Percentiles rank a stretch among this genome's conserved stretches.
These are phyloP conservation scores for Diaporthe caulivora DNA, from an alignment of 2,329 filamentous ascomycete species.

Conservation along the genomic window DNA sequence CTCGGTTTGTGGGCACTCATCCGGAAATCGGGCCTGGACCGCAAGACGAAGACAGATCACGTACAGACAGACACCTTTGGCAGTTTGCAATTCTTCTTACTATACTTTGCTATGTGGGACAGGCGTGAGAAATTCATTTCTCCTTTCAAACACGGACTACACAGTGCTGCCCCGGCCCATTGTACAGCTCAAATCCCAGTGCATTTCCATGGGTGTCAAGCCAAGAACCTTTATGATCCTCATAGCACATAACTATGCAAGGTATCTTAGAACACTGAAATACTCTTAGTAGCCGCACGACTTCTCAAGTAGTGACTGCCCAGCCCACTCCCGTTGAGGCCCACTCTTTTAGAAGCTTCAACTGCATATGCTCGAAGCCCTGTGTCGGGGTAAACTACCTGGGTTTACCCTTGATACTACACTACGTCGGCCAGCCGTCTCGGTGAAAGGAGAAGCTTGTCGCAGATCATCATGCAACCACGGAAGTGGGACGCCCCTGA, in stretches of 20 bases:
- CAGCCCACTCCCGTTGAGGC: not conserved
- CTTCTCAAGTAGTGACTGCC: not conserved
- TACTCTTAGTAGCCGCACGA: not conserved
- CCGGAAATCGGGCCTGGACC: not conserved
- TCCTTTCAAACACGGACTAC: too few relatives aligned
- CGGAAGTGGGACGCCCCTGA: not conserved
- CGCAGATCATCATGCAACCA: slow-evolving; percentile 16
- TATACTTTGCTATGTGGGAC: not conserved
- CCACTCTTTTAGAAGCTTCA: slow-evolving; percentile 9
- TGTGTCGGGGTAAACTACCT: not conserved
- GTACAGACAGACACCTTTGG: not conserved
- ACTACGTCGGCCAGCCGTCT: not conserved
- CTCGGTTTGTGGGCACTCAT: slow-evolving; percentile 2
- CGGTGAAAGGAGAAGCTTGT: slow-evolving; percentile 16
- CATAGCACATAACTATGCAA: too few relatives aligned
- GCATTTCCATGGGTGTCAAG: too few relatives aligned
- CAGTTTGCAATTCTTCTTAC: not conserved
- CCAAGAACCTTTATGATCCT: not conserved
- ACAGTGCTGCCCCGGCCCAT: too few relatives aligned
- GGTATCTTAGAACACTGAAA: too few relatives aligned
- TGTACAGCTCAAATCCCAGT: too few relatives aligned
- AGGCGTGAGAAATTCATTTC: too few relatives aligned
- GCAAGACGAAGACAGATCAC: not conserved
- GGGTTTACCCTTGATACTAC: not conserved
- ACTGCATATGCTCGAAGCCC: not conserved